Evolutionary conservation across 768 basidiomycete genomes (phyloP).

Genomic region (Cytidiella melzeri): DNA sequence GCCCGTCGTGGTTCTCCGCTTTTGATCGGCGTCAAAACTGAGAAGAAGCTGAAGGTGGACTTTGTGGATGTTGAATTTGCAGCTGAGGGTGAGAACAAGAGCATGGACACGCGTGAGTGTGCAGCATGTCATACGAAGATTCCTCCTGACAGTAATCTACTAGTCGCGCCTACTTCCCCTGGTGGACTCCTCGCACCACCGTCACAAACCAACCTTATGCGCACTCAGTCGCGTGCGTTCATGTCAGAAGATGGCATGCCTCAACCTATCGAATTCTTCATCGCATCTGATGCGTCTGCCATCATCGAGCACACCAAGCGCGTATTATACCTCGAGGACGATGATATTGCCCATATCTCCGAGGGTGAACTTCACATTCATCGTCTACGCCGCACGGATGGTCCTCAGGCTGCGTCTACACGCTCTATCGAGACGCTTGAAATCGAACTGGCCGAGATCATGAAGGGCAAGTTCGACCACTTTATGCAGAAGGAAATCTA

Average conservation of each 20-base stretch:
- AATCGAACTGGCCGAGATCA: conserved; percentile 98
- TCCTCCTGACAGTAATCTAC: background rate
- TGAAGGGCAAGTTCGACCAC: conserved; percentile 99
- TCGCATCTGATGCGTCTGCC: conserved; percentile 94
- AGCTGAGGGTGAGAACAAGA: conserved; percentile 51
- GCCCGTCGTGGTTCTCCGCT: conserved; percentile 97
- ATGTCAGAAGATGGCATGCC: conserved; percentile 98
- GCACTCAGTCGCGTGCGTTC: conserved; percentile 95
- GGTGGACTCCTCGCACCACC: conserved; percentile 65
- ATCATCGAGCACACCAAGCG: conserved; percentile 99
- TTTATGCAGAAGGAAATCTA: conserved; percentile 99
- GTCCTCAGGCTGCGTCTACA: conserved; percentile 55
- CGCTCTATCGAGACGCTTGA: conserved; percentile 98
- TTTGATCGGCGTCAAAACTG: conserved; percentile 97
- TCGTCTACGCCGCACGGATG: conserved; percentile 86
- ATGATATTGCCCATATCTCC: conserved; percentile 96
- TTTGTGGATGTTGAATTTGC: conserved; percentile 98
- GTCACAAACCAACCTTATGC: conserved; percentile 71
- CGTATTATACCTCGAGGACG: conserved; percentile 97
- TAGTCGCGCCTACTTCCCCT: conserved; percentile 40
- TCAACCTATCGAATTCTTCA: conserved; percentile 99
- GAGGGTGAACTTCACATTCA: conserved; percentile 99
- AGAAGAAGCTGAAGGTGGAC: conserved; percentile 99
- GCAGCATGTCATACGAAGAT: background rate
- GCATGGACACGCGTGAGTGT: conserved; percentile 36